Evolutionary conservation across 2,329 filamentous ascomycete genomes (phyloP).

Genomic region (Epichloe gansuensis): DNA sequence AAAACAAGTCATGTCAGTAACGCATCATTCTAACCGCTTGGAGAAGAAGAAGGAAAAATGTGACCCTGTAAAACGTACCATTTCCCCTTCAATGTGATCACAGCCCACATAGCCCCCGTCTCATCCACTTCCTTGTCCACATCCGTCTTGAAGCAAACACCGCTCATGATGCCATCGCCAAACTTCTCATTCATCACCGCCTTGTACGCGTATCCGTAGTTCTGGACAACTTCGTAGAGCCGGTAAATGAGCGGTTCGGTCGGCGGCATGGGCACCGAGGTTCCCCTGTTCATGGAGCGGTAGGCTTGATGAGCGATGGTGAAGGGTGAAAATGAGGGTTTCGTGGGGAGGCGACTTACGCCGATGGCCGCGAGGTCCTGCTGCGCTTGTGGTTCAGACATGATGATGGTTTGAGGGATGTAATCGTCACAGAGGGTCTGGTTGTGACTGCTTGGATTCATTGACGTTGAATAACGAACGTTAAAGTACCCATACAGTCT

Average conservation of each 20-base stretch:
- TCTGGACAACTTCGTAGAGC: constrained; percentile 88
- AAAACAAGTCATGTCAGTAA: neutral
- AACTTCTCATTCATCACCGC: constrained; percentile 93
- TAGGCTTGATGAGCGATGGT: neutral
- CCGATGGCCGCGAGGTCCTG: constrained; percentile 2
- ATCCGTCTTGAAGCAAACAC: constrained; percentile 79
- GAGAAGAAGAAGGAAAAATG: no score
- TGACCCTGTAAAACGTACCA: constrained; percentile 43
- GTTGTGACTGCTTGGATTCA: neutral
- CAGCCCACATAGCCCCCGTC: constrained; percentile 67
- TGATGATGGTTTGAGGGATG: neutral
- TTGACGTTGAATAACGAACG: no score
- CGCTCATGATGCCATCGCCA: constrained; percentile 91
- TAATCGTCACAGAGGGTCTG: neutral
- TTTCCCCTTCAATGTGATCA: constrained; percentile 73
- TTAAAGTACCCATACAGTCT: no score
- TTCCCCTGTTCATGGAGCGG: constrained; percentile 39
- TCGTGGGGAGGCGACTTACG: neutral
- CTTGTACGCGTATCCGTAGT: constrained; percentile 94
- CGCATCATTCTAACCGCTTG: neutral
- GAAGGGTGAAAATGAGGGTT: neutral
- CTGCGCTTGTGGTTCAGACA: neutral
- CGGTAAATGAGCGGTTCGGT: constrained; percentile 55
- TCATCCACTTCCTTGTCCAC: constrained; percentile 90
- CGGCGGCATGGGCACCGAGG: constrained; percentile 33